Percentiles rank a stretch among this genome's conserved stretches.
Conservation (phyloP, 345 rosid genomes). For the Eucalyptus marginata region DNA sequence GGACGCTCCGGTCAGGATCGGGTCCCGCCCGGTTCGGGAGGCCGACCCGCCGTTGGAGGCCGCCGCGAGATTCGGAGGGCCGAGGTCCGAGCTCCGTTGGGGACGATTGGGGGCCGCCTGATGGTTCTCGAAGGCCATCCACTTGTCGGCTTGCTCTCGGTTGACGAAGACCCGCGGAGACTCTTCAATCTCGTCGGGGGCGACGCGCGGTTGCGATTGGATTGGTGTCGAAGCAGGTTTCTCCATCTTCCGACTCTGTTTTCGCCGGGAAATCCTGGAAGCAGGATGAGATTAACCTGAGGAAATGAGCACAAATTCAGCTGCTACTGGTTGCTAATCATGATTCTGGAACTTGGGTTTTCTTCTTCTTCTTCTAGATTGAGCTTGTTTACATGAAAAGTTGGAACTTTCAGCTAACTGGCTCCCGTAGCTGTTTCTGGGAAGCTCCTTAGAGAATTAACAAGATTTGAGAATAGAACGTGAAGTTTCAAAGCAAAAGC, state of each 20-base stretch:
- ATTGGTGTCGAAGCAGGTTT: background rate
- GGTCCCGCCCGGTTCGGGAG: background rate
- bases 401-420: background rate
- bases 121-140: slow-evolving; percentile 56
- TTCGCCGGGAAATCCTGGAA: background rate
- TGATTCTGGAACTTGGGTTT: background rate
- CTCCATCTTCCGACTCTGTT: background rate
- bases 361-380: background rate
- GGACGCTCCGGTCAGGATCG: slow-evolving; percentile 28
- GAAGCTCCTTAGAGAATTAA: background rate
- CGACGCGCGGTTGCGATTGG: background rate
- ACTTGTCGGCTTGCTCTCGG: slow-evolving; percentile 20
- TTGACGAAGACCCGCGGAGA: background rate
- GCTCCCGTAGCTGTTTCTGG: background rate
- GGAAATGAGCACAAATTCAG: background rate
- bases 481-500: background rate
- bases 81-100: background rate
- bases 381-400: background rate
- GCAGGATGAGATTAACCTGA: background rate
- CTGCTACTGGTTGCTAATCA: background rate
- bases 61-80: background rate
- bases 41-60: background rate
- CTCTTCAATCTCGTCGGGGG: background rate
- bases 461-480: background rate
- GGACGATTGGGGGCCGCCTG: background rate